Evolutionary conservation across 208 protist species (phyloP).

Genomic region (Wallacemonas sp.): DNA sequence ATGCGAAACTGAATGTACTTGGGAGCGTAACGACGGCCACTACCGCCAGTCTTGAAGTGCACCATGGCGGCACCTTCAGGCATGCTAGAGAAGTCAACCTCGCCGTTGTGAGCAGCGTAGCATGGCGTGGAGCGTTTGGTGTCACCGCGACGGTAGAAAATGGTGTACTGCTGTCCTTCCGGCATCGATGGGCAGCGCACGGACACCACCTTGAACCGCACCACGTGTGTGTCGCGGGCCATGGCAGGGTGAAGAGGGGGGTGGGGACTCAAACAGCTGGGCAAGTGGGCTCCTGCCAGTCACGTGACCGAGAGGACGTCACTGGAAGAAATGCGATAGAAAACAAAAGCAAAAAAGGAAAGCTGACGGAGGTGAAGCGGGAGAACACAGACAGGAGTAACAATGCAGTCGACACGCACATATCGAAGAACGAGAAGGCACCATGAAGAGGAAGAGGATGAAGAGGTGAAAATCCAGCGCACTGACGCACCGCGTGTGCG

Average conservation of each 20-base stretch:
- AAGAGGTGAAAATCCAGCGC: no score
- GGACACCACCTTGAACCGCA: slow-evolving; percentile 74
- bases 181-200: slow-evolving; percentile 62
- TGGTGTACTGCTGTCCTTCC: slow-evolving; percentile 75
- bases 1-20: slow-evolving; percentile 84
- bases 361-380: neutral
- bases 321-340: no score
- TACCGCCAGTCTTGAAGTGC: slow-evolving; percentile 71
- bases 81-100: slow-evolving; percentile 78
- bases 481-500: no score
- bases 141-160: slow-evolving; percentile 71
- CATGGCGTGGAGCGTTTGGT: slow-evolving; percentile 74
- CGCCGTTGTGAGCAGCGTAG: slow-evolving; percentile 55
- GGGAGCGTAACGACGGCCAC: slow-evolving; percentile 45
- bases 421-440: no score
- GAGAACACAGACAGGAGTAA: no score
- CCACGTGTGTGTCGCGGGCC: slow-evolving; percentile 62
- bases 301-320: no score
- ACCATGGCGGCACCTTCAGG: slow-evolving; percentile 76
- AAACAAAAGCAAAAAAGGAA: slow-evolving; percentile 14
- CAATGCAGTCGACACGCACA: no score
- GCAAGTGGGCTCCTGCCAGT: no score
- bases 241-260: slow-evolving; percentile 12
- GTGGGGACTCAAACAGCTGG: neutral
- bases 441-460: no score